Percentiles rank a stretch among this genome's conserved stretches.
Evolutionary conservation across 1,284 basidiomycete genomes (phyloP).

Genomic region (Pholiota adiposa): DNA sequence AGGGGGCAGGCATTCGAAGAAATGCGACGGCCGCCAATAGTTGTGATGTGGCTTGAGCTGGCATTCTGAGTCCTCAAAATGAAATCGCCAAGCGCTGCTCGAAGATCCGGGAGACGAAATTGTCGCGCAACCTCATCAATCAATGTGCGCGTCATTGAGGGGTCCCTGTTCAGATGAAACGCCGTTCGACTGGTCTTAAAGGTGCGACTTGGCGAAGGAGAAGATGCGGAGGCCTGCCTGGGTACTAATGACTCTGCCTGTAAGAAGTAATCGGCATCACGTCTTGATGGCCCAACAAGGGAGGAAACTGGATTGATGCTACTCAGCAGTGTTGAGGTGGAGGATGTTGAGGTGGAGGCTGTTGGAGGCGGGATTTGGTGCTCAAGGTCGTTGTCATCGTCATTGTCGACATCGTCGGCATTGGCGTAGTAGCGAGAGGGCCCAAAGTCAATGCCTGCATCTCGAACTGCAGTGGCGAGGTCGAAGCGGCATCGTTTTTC

Average conservation of each 20-base stretch:
- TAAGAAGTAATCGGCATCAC: neutral
- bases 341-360: neutral
- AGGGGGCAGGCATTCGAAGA: neutral
- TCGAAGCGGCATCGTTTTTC: slow-evolving; percentile 30
- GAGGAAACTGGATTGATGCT: neutral
- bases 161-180: neutral
- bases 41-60: neutral
- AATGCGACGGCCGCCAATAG: neutral
- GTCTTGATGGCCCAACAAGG: neutral
- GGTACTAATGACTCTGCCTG: neutral
- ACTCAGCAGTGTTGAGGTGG: slow-evolving; percentile 6
- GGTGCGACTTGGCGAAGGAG: neutral
- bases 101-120: neutral
- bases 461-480: slow-evolving; percentile 25
- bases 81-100: neutral
- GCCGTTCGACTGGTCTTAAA: neutral
- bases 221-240: neutral
- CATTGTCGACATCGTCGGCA: neutral
- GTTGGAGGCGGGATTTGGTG: neutral
- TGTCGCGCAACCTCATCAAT: neutral
- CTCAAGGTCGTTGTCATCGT: neutral
- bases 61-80: neutral
- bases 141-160: neutral
- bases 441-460: slow-evolving; percentile 14
- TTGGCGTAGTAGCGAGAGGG: neutral